Evolutionary conservation across 2,329 filamentous ascomycete genomes (phyloP).

Genomic region (Alternaria angustiovoidea): DNA sequence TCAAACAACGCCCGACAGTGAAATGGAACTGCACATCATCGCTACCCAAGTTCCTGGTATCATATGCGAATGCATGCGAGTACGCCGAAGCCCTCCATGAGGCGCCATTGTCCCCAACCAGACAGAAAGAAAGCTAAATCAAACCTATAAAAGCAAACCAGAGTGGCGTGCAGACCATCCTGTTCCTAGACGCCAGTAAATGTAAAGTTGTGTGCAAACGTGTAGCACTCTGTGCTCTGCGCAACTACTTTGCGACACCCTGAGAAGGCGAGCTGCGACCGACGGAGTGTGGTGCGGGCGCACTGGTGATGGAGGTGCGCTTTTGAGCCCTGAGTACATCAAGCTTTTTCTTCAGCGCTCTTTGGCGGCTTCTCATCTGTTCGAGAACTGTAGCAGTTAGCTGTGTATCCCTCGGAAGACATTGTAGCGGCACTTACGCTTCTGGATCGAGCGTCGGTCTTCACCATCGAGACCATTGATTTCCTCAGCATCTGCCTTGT

Average conservation of each 20-base stretch:
- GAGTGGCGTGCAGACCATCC: neutral
- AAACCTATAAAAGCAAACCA: neutral
- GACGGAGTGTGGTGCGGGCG: constrained; percentile 37
- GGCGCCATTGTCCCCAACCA: constrained; percentile 1
- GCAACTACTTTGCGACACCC: constrained; percentile 23
- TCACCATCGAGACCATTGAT: constrained; percentile 69
- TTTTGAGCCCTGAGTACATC: constrained; percentile 51
- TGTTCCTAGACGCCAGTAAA: constrained; percentile 3
- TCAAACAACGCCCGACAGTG: neutral
- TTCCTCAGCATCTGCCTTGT: constrained; percentile 58
- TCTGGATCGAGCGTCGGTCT: constrained; percentile 76
- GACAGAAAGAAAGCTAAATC: neutral
- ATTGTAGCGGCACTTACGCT: constrained; percentile 63
- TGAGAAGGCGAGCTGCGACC: constrained; percentile 45
- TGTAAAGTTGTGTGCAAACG: constrained; percentile 1
- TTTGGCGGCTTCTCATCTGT: constrained; percentile 54
- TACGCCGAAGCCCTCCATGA: constrained; percentile 1
- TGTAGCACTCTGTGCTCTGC: neutral
- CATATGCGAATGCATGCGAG: constrained; percentile 30
- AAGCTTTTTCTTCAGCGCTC: constrained; percentile 56
- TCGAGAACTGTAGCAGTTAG: constrained; percentile 56
- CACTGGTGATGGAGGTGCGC: constrained; percentile 45
- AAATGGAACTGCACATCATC: neutral
- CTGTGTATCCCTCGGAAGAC: neutral
- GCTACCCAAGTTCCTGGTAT: constrained; percentile 25